Conservation (phyloP, 257 asterid species). For the Petunia axillaris region DNA sequence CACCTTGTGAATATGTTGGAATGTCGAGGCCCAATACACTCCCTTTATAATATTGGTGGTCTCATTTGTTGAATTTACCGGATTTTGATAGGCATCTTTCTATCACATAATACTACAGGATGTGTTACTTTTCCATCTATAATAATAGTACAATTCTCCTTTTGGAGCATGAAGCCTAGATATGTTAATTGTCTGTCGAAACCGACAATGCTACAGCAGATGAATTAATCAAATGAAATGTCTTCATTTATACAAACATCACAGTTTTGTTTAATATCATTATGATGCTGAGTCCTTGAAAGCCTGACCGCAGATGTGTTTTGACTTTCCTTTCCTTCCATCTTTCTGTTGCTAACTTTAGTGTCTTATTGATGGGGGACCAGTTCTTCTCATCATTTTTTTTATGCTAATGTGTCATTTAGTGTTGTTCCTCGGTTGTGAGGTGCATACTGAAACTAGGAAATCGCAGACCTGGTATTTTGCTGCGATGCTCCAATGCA, state of each 20-base stretch:
- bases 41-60: not conserved
- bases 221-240: not conserved
- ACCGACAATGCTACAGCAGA: not conserved
- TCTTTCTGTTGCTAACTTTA: not conserved
- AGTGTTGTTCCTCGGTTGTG: not conserved
- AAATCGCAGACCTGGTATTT: not conserved
- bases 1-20: not conserved
- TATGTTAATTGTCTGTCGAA: not conserved
- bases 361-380: not conserved
- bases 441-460: not conserved
- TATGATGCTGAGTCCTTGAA: conserved; percentile 12
- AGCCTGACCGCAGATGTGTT: not conserved
- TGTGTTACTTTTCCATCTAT: not conserved
- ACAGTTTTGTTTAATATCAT: not conserved
- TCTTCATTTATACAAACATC: not conserved
- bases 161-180: not conserved
- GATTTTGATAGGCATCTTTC: not conserved
- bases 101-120: not conserved
- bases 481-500: not conserved
- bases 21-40: not conserved
- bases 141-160: not conserved
- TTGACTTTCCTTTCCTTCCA: not conserved
- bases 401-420: not conserved
- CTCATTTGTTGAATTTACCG: not conserved
- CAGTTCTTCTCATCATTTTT: not conserved